phyloP scores from a whole-genome alignment of 2,329 filamentous ascomycete genomes.

The Passalora sequoiae region DNA sequence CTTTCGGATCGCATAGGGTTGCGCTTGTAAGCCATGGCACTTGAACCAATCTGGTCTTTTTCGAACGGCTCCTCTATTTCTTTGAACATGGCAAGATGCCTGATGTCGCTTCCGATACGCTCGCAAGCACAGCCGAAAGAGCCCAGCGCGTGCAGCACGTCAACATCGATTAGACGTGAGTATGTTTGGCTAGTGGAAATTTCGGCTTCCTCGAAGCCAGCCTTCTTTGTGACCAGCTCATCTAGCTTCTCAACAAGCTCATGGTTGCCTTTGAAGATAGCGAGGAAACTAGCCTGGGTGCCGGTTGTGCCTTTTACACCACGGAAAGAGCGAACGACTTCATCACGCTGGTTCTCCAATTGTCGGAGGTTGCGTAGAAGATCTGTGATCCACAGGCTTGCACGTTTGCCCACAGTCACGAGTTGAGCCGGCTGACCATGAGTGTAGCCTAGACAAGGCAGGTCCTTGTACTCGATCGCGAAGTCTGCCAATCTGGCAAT shows the following conservation, averaged over 20 bases:
- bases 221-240: slow-evolving; percentile 59
- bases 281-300: slow-evolving; percentile 72
- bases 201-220: slow-evolving; percentile 58
- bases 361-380: slow-evolving; percentile 69
- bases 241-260: slow-evolving; percentile 58
- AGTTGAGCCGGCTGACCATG: slow-evolving; percentile 61
- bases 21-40: slow-evolving; percentile 64
- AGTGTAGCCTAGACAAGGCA: slow-evolving; percentile 71
- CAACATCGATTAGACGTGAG: slow-evolving; percentile 75
- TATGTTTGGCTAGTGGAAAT: slow-evolving; percentile 69
- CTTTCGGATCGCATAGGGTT: slow-evolving; percentile 57
- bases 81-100: slow-evolving; percentile 69
- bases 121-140: slow-evolving; percentile 75
- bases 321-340: slow-evolving; percentile 61
- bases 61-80: slow-evolving; percentile 83
- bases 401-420: slow-evolving; percentile 58
- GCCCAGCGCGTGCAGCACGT: slow-evolving; percentile 73
- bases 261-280: slow-evolving; percentile 60
- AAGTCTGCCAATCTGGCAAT: slow-evolving; percentile 70
- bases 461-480: slow-evolving; percentile 65
- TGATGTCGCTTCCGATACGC: slow-evolving; percentile 68
- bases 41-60: slow-evolving; percentile 68
- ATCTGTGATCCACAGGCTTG: slow-evolving; percentile 71
- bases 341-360: slow-evolving; percentile 62
- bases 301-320: slow-evolving; percentile 69